These are phyloP conservation scores for Hymenochaete sp. DNA, from an alignment of 1,284 basidiomycete species.

Conservation along the genomic window DNA sequence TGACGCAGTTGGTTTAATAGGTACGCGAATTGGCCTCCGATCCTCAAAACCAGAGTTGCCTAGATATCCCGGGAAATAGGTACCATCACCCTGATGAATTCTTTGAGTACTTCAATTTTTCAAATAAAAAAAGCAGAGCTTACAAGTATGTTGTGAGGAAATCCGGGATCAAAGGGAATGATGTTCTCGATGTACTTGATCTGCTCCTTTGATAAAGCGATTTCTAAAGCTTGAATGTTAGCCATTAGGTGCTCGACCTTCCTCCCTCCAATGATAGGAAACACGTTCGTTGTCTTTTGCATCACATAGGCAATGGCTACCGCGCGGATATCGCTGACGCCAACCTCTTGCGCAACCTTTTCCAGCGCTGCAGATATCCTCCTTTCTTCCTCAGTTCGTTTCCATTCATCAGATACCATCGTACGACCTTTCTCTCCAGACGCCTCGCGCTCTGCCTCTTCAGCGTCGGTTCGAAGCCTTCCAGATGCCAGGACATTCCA, in stretches of 20 bases:
- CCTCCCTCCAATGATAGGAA: slow-evolving; percentile 24
- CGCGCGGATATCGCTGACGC: slow-evolving; percentile 18
- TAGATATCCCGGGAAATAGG: not conserved
- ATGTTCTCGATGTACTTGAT: slow-evolving; percentile 19
- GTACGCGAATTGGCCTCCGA: slow-evolving; percentile 2
- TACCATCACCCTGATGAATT: slow-evolving; percentile 15
- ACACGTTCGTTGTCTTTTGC: slow-evolving; percentile 20
- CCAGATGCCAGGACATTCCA: slow-evolving; percentile 26
- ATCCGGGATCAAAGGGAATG: slow-evolving; percentile 24
- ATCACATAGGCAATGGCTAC: slow-evolving; percentile 20
- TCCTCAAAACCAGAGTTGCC: slow-evolving; percentile 2
- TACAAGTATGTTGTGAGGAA: slow-evolving; percentile 23
- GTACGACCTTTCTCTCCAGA: slow-evolving; percentile 19
- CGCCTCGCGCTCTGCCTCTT: slow-evolving; percentile 18
- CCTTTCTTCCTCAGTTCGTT: slow-evolving; percentile 17
- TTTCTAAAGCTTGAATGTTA: slow-evolving; percentile 23
- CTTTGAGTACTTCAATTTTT: not conserved
- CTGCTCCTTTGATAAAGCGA: slow-evolving; percentile 22
- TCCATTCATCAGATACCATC: slow-evolving; percentile 5
- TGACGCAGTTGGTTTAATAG: slow-evolving; percentile 4
- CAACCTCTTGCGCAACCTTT: slow-evolving; percentile 29
- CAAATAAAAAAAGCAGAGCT: not conserved
- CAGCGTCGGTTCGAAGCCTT: slow-evolving; percentile 20
- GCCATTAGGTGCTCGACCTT: slow-evolving; percentile 23
- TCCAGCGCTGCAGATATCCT: slow-evolving; percentile 12